Percentiles rank a stretch among this genome's conserved stretches.
Conservation (phyloP, 2,329 filamentous ascomycete species). For the Ceratocystis smalleyi region DNA sequence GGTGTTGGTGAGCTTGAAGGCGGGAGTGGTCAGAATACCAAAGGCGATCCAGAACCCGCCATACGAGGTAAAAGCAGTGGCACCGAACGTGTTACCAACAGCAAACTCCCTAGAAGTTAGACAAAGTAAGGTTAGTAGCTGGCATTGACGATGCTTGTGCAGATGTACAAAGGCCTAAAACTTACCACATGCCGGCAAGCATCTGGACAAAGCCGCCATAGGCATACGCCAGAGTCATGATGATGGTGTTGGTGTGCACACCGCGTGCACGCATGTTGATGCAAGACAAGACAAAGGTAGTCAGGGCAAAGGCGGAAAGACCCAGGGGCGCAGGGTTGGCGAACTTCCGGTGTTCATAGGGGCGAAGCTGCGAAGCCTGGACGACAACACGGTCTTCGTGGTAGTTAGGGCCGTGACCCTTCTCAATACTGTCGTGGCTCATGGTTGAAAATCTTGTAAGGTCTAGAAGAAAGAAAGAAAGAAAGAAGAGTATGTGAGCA, state of each 20-base stretch:
- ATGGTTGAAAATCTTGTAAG: conserved; percentile 16
- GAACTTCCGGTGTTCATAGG: conserved; percentile 52
- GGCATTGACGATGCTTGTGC: not conserved
- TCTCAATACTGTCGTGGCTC: conserved; percentile 15
- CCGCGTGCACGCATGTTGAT: conserved; percentile 54
- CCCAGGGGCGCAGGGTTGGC: conserved; percentile 68
- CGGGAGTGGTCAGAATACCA: conserved; percentile 53
- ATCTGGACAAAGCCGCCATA: conserved; percentile 70
- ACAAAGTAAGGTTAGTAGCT: not conserved
- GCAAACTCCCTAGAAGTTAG: conserved; percentile 55
- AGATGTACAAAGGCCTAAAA: not conserved
- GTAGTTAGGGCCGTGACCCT: conserved; percentile 14
- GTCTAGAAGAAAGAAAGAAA: conserved; percentile 10
- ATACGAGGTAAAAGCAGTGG: conserved; percentile 65
- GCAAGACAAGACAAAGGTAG: conserved; percentile 62
- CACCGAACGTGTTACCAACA: conserved; percentile 75
- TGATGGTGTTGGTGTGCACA: conserved; percentile 47
- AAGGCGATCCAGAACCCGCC: conserved; percentile 74
- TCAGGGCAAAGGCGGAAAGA: conserved; percentile 64
- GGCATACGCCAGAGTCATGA: conserved; percentile 52
- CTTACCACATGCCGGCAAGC: conserved; percentile 73
- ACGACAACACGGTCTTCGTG: conserved; percentile 23
- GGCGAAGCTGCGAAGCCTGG: conserved; percentile 52
- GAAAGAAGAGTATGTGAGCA: conserved; percentile 7
- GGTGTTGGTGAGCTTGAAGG: conserved; percentile 41